A percentile compares a stretch with the other conserved stretches of the same genome.
Conservation (phyloP, 2,329 filamentous ascomycete species). For the Xylariaceae sp. region DNA sequence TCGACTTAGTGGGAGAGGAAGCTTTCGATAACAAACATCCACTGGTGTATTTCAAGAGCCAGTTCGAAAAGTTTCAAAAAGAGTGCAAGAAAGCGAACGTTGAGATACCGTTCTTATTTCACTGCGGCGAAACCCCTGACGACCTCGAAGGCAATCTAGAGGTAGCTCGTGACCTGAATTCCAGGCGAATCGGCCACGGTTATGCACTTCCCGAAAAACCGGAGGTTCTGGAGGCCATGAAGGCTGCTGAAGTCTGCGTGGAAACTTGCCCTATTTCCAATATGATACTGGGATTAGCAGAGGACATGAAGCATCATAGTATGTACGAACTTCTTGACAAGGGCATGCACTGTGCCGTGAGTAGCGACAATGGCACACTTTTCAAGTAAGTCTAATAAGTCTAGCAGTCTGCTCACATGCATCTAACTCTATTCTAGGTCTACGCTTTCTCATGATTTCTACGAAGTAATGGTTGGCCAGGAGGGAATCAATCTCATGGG, state of each 20-base stretch:
- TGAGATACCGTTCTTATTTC: slow-evolving; percentile 69
- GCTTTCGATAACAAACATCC: slow-evolving; percentile 44
- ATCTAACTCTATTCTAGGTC: slow-evolving; percentile 45
- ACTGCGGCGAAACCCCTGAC: slow-evolving; percentile 72
- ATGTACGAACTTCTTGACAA: slow-evolving; percentile 68
- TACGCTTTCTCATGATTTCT: slow-evolving; percentile 71
- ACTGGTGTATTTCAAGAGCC: slow-evolving; percentile 44
- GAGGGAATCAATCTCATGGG: slow-evolving; percentile 63
- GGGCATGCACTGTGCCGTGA: slow-evolving; percentile 69
- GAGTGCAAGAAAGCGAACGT: slow-evolving; percentile 42
- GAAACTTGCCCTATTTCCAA: slow-evolving; percentile 77
- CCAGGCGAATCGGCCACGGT: slow-evolving; percentile 70
- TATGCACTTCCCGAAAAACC: slow-evolving; percentile 66
- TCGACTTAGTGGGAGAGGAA: slow-evolving; percentile 59
- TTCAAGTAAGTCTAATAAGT: slow-evolving; percentile 50
- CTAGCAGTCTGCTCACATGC: background rate
- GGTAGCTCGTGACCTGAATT: slow-evolving; percentile 61
- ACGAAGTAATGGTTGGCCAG: slow-evolving; percentile 69
- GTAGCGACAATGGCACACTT: slow-evolving; percentile 70
- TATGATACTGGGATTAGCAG: slow-evolving; percentile 67
- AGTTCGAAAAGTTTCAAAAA: slow-evolving; percentile 46
- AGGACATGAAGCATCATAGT: slow-evolving; percentile 60
- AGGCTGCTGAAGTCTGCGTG: slow-evolving; percentile 60
- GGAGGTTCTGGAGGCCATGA: slow-evolving; percentile 62
- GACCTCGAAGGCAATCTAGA: slow-evolving; percentile 65